Evolutionary conservation across 1,284 basidiomycete genomes (phyloP).

Genomic region (Ustilago bromivora): DNA sequence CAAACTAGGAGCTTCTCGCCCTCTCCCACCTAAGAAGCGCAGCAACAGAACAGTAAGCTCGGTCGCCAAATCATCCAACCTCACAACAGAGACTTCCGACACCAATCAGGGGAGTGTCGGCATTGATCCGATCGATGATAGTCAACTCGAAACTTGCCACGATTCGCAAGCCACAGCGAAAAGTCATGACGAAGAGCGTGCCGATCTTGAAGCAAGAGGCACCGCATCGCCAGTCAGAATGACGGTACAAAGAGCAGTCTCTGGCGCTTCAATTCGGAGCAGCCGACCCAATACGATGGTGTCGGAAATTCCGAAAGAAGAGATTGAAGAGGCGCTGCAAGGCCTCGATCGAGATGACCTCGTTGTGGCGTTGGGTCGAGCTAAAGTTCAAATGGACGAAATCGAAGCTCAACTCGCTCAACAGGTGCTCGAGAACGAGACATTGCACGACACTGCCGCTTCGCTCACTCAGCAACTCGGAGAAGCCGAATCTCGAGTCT

Average conservation of each 20-base stretch:
- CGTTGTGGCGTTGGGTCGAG: constrained; percentile 55
- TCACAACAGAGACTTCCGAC: constrained; percentile 1
- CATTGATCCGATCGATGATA: not conserved
- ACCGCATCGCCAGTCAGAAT: constrained; percentile 32
- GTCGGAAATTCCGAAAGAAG: constrained; percentile 56
- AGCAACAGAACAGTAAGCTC: constrained; percentile 16
- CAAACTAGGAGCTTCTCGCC: constrained; percentile 36
- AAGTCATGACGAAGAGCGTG: constrained; percentile 12
- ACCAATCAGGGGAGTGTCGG: not conserved
- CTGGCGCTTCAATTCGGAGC: constrained; percentile 32
- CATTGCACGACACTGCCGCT: constrained; percentile 39
- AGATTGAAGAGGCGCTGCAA: constrained; percentile 57
- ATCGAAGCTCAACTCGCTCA: constrained; percentile 52
- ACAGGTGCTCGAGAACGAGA: constrained; percentile 48
- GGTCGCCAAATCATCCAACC: constrained; percentile 3
- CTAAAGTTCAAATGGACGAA: constrained; percentile 62
- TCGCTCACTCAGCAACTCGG: constrained; percentile 39
- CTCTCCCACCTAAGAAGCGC: constrained; percentile 39
- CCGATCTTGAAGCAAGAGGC: constrained; percentile 36
- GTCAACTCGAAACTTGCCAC: constrained; percentile 12
- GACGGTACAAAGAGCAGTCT: constrained; percentile 29
- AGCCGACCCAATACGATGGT: constrained; percentile 15
- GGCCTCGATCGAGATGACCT: constrained; percentile 56
- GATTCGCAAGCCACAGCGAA: constrained; percentile 24
- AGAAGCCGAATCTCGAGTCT: constrained; percentile 28